Evolutionary conservation across 805 yeast species (phyloP).

Genomic region (Wickerhamiella sorbophila): DNA sequence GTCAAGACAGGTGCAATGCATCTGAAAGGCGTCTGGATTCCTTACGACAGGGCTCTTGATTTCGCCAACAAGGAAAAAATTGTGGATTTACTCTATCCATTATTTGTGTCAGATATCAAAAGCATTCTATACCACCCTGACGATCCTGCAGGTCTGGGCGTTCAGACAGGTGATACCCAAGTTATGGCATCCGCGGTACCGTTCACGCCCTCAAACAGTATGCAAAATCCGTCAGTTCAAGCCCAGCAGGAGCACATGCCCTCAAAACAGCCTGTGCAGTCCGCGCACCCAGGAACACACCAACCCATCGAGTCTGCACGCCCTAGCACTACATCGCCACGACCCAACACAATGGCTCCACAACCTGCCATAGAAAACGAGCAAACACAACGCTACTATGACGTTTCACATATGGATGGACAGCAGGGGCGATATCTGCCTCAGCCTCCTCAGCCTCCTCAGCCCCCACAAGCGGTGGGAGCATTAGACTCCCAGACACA

Average conservation of each 20-base stretch:
- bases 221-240: neutral
- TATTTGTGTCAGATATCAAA: conserved; percentile 63
- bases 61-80: conserved; percentile 74
- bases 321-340: too few species aligned
- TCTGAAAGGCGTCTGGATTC: conserved; percentile 82
- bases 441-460: neutral
- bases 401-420: too few species aligned
- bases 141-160: neutral
- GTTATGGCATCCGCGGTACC: neutral
- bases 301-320: too few species aligned
- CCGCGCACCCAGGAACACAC: too few species aligned
- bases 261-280: neutral
- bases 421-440: too few species aligned
- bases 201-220: too few species aligned
- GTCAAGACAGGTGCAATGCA: conserved; percentile 82
- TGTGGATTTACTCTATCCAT: conserved; percentile 48
- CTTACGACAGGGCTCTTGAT: conserved; percentile 66
- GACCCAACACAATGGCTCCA: too few species aligned
- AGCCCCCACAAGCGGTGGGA: conserved; percentile 4
- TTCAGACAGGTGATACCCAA: neutral
- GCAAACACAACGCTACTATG: too few species aligned
- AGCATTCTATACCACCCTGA: conserved; percentile 25
- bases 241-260: too few species aligned
- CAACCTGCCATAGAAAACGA: too few species aligned
- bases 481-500: conserved; percentile 6